These are phyloP conservation scores for Geotrichum citri-aurantii DNA, from an alignment of 1,139 yeast genomes.

Conservation along the genomic window DNA sequence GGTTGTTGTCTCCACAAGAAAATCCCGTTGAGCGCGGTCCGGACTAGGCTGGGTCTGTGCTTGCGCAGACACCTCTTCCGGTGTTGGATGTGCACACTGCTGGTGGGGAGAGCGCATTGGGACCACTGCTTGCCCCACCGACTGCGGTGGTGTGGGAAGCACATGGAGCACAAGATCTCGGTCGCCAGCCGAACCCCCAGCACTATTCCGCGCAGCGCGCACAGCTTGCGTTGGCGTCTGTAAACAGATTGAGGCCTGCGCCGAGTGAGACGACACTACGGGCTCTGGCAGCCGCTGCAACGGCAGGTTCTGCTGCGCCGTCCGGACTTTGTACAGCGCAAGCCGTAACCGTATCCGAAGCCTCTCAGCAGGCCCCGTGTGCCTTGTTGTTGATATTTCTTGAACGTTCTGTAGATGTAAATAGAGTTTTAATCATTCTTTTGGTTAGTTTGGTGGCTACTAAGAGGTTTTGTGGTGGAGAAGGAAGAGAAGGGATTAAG, in stretches of 20 bases:
- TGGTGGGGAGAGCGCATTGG: neutral
- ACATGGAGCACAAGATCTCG: neutral
- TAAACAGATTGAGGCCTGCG: neutral
- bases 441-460: too few species aligned
- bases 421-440: too few species aligned
- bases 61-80: neutral
- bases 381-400: neutral
- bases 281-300: neutral
- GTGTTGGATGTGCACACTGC: neutral
- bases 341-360: slow-evolving; percentile 10
- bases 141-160: slow-evolving; percentile 1
- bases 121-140: neutral
- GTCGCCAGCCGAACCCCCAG: too few species aligned
- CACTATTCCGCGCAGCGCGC: neutral
- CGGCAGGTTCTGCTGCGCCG: slow-evolving; percentile 6
- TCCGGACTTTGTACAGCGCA: slow-evolving; percentile 13
- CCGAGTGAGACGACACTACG: neutral
- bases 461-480: too few species aligned
- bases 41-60: too few species aligned
- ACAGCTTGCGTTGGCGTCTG: neutral
- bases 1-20: neutral
- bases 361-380: neutral
- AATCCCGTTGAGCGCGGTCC: neutral
- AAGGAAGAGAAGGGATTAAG: too few species aligned
- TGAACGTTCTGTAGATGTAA: neutral